phyloP scores from a whole-genome alignment of 169 alveolate genomes.

The Plasmodium chabaudi region DNA sequence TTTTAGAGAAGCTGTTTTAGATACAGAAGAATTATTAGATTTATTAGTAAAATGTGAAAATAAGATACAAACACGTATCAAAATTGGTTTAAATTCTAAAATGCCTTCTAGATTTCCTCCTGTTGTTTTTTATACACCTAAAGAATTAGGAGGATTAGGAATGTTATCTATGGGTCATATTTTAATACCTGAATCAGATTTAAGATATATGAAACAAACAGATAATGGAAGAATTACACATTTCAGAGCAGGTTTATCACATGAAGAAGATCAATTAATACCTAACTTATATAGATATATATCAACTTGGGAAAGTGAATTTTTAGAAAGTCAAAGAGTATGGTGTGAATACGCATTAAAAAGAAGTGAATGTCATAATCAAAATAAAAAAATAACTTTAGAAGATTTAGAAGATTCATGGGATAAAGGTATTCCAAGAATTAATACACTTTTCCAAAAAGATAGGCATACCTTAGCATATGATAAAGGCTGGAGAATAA shows the following conservation, averaged over 20 bases:
- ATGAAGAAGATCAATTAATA: conserved; percentile 99
- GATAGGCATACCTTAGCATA: conserved; percentile 99
- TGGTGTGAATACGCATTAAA: conserved; percentile 99
- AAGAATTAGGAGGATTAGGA: conserved; percentile 99
- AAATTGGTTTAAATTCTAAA: conserved; percentile 99
- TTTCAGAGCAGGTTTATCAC: conserved; percentile 99
- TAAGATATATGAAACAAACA: conserved; percentile 97
- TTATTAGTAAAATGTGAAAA: conserved; percentile 98
- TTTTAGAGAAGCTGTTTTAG: conserved; percentile 99
- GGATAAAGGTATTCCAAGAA: conserved; percentile 99
- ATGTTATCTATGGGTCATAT: conserved; percentile 99
- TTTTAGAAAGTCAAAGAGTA: conserved; percentile 99
- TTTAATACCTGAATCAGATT: conserved; percentile 99
- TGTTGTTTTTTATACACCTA: conserved; percentile 99
- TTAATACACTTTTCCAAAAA: conserved; percentile 99
- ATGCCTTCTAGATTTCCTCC: conserved; percentile 99
- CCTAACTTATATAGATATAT: conserved; percentile 98
- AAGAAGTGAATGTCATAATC: conserved; percentile 98
- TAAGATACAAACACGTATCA: conserved; percentile 99
- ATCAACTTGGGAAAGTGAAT: conserved; percentile 99
- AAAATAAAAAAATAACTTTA: conserved; percentile 98
- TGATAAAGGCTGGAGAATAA: conserved; percentile 99
- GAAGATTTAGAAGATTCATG: conserved; percentile 99
- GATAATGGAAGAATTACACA: conserved; percentile 98
- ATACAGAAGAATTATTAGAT: conserved; percentile 98